phyloP scores from a whole-genome alignment of 164 flowering plant genomes.

The Tetracentron sinense region DNA sequence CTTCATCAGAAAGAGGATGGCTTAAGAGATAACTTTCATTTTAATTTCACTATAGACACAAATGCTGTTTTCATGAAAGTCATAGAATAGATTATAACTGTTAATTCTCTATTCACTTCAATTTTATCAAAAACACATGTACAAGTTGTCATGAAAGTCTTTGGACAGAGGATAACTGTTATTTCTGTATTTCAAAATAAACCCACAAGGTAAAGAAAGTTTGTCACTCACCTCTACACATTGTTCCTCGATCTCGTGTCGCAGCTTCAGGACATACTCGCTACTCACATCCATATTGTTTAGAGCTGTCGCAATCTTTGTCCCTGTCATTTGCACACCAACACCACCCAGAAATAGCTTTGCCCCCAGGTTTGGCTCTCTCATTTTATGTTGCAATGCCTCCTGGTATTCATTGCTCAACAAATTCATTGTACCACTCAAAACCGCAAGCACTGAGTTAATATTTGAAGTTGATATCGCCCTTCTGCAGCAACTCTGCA shows the following conservation, averaged over 20 bases:
- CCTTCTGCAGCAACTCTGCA: constrained; percentile 88
- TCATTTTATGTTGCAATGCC: constrained; percentile 81
- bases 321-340: constrained; percentile 84
- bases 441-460: constrained; percentile 74
- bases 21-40: no score
- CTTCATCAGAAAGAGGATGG: no score
- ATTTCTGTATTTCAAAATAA: no score
- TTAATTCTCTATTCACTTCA: no score
- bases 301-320: constrained; percentile 80
- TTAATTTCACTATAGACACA: no score
- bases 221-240: constrained; percentile 64
- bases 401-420: constrained; percentile 83
- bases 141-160: no score
- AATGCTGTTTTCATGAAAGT: no score
- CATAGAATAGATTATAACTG: no score
- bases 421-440: constrained; percentile 70
- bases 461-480: constrained; percentile 86
- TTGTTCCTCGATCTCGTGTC: constrained; percentile 88
- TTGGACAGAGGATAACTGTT: no score
- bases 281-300: constrained; percentile 91
- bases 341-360: constrained; percentile 85
- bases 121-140: no score
- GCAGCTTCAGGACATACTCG: constrained; percentile 78
- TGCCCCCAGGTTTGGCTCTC: constrained; percentile 79
- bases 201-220: not conserved